These are phyloP conservation scores for Globisporangium heterothallicum DNA, from an alignment of 352 stramenopile species.

Conservation along the genomic window DNA sequence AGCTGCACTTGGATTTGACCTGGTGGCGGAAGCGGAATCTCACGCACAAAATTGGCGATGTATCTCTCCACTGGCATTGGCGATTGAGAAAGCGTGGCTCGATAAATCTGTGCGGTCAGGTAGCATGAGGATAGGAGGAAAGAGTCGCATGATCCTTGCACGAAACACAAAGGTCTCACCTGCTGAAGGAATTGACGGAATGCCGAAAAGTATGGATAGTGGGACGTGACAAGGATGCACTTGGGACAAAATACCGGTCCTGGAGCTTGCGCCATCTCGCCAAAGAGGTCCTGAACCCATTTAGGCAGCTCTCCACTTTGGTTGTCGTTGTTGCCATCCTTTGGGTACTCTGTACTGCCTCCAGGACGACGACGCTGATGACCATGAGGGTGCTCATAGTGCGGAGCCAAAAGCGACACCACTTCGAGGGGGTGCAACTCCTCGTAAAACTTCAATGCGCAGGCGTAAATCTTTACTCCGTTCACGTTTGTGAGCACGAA, in stretches of 20 bases:
- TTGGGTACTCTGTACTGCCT: background rate
- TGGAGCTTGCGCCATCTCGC: constrained; percentile 31
- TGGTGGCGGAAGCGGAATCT: constrained; percentile 93
- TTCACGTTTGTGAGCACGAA: constrained; percentile 83
- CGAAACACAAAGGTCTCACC: constrained; percentile 33
- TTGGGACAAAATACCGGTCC: constrained; percentile 89
- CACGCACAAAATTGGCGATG: constrained; percentile 94
- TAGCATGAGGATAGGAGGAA: background rate
- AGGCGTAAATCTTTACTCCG: constrained; percentile 77
- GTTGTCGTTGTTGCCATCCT: constrained; percentile 42
- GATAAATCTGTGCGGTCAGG: constrained; percentile 50
- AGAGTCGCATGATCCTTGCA: background rate
- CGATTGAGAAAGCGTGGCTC: constrained; percentile 74
- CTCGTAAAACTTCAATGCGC: constrained; percentile 77
- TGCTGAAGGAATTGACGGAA: constrained; percentile 96
- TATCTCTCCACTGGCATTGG: constrained; percentile 96
- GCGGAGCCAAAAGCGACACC: constrained; percentile 56
- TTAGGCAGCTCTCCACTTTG: constrained; percentile 48
- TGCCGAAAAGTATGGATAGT: constrained; percentile 94
- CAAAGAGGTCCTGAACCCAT: constrained; percentile 69
- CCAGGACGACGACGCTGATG: constrained; percentile 15
- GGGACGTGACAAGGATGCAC: constrained; percentile 90
- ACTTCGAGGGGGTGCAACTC: constrained; percentile 77
- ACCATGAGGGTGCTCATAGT: constrained; percentile 34
- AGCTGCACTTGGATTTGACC: constrained; percentile 89